Evolutionary conservation across 768 basidiomycete species (phyloP), one percentile per base, ranked within the genome.

Genomic region (Podaxis mareebaensis): DNA sequence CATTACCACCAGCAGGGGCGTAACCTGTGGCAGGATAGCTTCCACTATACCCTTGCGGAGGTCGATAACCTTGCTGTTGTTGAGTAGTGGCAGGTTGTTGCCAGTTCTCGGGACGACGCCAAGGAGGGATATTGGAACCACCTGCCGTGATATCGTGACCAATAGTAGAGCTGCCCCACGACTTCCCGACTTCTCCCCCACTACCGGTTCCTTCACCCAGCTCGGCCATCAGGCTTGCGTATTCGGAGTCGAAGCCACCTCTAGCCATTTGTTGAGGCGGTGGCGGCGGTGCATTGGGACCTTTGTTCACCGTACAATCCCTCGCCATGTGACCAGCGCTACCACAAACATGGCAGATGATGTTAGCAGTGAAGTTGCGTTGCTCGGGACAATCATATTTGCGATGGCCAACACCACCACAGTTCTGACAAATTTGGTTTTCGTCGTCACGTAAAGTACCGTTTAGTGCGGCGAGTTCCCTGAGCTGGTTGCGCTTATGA

Each of bases 331-430:
- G 96, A 40, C 97, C 96, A 44, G 95, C 95, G 71, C 94, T 96
- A 65, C 96, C 96, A 76, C 97, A 99, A 71, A 96, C 88, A 72
- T 95, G 95, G 83, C 97, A 99, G 73, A 98, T 96, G 81, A 99
- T 96, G 81, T 96, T 96, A 79, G 97, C 97, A 69, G 94, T 96
- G 80, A 95, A 99, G 80, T 97, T 97, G 76, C 92, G 89, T 77
- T 97, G 94, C 78, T 98, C 94, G 17, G 96, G 95, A 75, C 97
- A 99, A 77, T 99, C 97, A 80, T 95, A 99, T 87, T 98, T 96
- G 77, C 96, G 91, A 73, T 98, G 96, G 64, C 95, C 95, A 67
- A 95, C 85, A 58, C 90, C 90, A 72, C 92, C 94, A 74, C 93
- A 96, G 72, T 96, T 96, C 79, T 99, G 96, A 79, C 97, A 99